Conservation (phyloP, 2,329 filamentous ascomycete genomes). For the Diaporthe nobilis region DNA sequence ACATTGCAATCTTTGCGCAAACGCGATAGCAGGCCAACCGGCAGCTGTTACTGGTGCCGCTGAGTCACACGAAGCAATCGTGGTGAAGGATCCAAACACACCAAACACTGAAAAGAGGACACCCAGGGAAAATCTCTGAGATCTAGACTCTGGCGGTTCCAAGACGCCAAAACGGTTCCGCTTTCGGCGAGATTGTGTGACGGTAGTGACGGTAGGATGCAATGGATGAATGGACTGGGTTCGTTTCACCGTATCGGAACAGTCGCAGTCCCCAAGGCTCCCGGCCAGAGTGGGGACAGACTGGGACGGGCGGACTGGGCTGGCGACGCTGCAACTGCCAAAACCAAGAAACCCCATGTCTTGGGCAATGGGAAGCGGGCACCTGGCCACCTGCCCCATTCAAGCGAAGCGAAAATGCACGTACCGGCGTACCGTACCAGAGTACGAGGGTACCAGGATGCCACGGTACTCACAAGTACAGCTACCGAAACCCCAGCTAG, state of each 20-base stretch:
- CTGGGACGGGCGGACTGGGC: background rate
- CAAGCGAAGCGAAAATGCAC: constrained; percentile 22
- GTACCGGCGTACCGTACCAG: constrained; percentile 28
- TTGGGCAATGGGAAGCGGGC: constrained; percentile 29
- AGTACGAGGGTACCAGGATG: constrained; percentile 17
- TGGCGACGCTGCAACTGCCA: constrained; percentile 3
- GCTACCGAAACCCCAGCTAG: background rate
- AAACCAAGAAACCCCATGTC: constrained; percentile 15
- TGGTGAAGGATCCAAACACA: constrained; percentile 20
- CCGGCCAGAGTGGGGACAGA: constrained; percentile 11
- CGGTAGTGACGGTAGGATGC: constrained; percentile 26
- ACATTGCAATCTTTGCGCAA: constrained; percentile 29
- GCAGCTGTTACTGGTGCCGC: constrained; percentile 3
- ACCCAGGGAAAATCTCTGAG: constrained; percentile 22
- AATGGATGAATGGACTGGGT: constrained; percentile 10
- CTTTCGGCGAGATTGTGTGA: constrained; percentile 34
- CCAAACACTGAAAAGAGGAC: background rate
- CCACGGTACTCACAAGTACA: background rate
- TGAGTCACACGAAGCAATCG: constrained; percentile 31
- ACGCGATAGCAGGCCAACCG: constrained; percentile 23
- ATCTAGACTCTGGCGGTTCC: constrained; percentile 31
- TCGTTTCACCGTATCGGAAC: constrained; percentile 32
- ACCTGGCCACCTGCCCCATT: constrained; percentile 23
- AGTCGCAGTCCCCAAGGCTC: constrained; percentile 14
- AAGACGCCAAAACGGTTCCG: constrained; percentile 24